phyloP scores from a whole-genome alignment of 345 rosid species.

The Lenwebbia sp. region DNA sequence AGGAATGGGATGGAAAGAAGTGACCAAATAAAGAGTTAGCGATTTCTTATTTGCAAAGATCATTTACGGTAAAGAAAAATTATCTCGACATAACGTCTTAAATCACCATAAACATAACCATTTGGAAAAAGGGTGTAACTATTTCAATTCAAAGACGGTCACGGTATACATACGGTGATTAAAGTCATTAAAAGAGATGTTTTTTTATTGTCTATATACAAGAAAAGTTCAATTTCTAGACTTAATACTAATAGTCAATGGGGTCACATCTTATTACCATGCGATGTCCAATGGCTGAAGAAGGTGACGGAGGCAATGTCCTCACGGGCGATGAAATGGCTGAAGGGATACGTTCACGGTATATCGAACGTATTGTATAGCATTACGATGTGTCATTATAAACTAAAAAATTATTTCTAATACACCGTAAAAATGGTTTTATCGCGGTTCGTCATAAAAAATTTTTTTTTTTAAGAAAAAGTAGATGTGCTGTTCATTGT shows the following conservation, averaged over 20 bases:
- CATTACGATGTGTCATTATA: too few species aligned
- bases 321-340: not conserved
- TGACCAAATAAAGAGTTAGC: not conserved
- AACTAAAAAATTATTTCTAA: too few species aligned
- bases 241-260: not conserved
- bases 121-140: not conserved
- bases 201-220: not conserved
- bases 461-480: not conserved
- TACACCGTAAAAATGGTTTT: too few species aligned
- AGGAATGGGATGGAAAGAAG: not conserved
- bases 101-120: not conserved
- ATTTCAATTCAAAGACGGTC: not conserved
- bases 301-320: not conserved
- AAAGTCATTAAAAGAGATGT: not conserved
- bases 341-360: too few species aligned
- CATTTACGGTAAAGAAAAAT: not conserved
- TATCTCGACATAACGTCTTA: not conserved
- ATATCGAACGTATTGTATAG: too few species aligned
- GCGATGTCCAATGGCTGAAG: not conserved
- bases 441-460: not conserved
- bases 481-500: not conserved
- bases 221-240: not conserved
- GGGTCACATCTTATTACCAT: not conserved
- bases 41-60: not conserved
- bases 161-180: not conserved